Evolutionary conservation across 75 land plant species (phyloP).

Genomic region (Chamaecyparis obtusa): DNA sequence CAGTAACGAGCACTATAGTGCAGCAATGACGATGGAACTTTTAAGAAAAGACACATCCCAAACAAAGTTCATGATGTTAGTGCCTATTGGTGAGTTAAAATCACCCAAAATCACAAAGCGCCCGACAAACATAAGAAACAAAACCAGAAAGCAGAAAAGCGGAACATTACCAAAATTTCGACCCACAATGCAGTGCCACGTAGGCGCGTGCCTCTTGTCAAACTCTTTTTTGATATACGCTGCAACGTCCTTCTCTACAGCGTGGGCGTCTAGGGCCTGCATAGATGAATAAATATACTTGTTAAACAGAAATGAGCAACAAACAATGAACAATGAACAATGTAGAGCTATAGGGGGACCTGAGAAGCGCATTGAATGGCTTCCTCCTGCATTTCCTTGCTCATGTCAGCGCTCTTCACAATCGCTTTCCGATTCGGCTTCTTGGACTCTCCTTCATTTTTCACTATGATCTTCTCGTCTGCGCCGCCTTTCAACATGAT

Average conservation of each 20-base stretch:
- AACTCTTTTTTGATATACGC: slow-evolving; percentile 94
- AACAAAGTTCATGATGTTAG: background rate
- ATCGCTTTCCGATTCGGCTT: slow-evolving; percentile 44
- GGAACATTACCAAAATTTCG: slow-evolving; percentile 76
- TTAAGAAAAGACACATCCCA: too few relatives aligned
- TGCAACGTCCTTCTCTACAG: slow-evolving; percentile 91
- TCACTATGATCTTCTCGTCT: background rate
- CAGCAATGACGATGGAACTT: too few relatives aligned
- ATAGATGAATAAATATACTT: background rate
- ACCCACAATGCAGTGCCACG: slow-evolving; percentile 98
- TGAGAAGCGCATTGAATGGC: slow-evolving; percentile 82
- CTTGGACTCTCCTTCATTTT: background rate
- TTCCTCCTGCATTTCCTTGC: slow-evolving; percentile 86
- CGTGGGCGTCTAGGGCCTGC: slow-evolving; percentile 82
- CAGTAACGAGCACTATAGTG: too few relatives aligned
- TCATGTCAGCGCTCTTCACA: slow-evolving; percentile 97
- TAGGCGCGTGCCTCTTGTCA: slow-evolving; percentile 81
- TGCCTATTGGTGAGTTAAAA: background rate
- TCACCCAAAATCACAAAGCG: background rate
- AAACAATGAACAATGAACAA: background rate
- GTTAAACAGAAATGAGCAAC: background rate
- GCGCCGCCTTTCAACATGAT: background rate
- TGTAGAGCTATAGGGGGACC: slow-evolving; percentile 20
- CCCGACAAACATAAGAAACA: background rate
- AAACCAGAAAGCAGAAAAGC: background rate